phyloP scores from a whole-genome alignment of 768 basidiomycete species.

The Kwoniella dendrophila region DNA sequence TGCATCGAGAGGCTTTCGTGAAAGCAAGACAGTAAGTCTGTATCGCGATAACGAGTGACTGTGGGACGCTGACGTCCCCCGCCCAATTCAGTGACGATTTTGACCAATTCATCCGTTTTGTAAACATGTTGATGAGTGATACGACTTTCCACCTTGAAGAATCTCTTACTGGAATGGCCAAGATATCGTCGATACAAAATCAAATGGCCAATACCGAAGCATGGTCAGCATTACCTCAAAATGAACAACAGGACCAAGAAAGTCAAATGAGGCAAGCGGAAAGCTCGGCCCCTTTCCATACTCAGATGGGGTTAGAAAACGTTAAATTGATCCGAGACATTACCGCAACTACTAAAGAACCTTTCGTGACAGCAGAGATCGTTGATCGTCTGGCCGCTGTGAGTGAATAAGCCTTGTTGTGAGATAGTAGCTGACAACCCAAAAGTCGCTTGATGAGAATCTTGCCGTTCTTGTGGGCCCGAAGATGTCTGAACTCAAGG shows the following conservation, averaged over 20 bases:
- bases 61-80: too few relatives aligned
- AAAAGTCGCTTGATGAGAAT: slow-evolving; percentile 76
- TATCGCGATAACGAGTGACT: too few relatives aligned
- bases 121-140: slow-evolving; percentile 98
- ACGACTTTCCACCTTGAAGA: slow-evolving; percentile 98
- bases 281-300: slow-evolving; percentile 80
- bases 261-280: slow-evolving; percentile 76
- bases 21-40: slow-evolving; percentile 71
- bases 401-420: slow-evolving; percentile 45
- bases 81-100: slow-evolving; percentile 65
- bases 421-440: slow-evolving; percentile 1
- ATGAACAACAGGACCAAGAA: slow-evolving; percentile 83
- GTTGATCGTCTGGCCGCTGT: slow-evolving; percentile 93
- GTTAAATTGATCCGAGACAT: slow-evolving; percentile 89
- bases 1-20: slow-evolving; percentile 82
- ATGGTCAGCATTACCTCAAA: slow-evolving; percentile 69
- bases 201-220: slow-evolving; percentile 76
- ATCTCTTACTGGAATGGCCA: slow-evolving; percentile 80
- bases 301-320: slow-evolving; percentile 80
- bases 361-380: slow-evolving; percentile 96
- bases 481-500: slow-evolving; percentile 78
- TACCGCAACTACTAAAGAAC: slow-evolving; percentile 84
- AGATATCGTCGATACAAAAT: slow-evolving; percentile 81
- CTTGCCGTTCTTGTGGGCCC: slow-evolving; percentile 86
- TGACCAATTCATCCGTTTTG: slow-evolving; percentile 91